Conservation (phyloP, 2,329 filamentous ascomycete genomes). For the Didymella segeticola region DNA sequence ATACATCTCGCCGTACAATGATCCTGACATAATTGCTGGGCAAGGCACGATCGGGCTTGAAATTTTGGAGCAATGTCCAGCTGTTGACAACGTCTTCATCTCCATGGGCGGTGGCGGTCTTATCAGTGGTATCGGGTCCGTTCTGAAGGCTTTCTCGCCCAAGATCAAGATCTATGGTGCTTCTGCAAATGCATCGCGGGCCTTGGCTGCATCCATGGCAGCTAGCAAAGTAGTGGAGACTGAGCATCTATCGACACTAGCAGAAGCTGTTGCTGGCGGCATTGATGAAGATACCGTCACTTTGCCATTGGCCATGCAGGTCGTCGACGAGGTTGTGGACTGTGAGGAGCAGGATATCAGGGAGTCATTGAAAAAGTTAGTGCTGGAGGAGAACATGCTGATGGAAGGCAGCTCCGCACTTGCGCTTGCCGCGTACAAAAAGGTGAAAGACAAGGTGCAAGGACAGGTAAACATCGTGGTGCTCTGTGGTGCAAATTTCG, state of each 20-base stretch:
- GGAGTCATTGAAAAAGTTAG: neutral
- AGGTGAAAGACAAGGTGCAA: neutral
- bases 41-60: constrained; percentile 8
- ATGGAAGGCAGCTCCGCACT: constrained; percentile 8
- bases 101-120: constrained; percentile 10
- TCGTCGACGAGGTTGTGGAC: constrained; percentile 1
- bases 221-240: constrained; percentile 5
- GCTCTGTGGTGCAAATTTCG: constrained; percentile 1
- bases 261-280: constrained; percentile 3
- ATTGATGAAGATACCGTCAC: constrained; percentile 8
- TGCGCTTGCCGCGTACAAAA: constrained; percentile 7
- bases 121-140: constrained; percentile 8
- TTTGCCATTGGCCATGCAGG: neutral
- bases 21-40: constrained; percentile 1
- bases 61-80: constrained; percentile 4
- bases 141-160: constrained; percentile 3
- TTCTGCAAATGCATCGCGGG: neutral
- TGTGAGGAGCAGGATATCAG: constrained; percentile 3
- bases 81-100: constrained; percentile 6
- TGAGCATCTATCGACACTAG: constrained; percentile 3
- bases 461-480: constrained; percentile 2
- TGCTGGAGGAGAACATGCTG: constrained; percentile 9
- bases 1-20: constrained; percentile 13
- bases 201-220: constrained; percentile 2
- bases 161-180: constrained; percentile 1